Evolutionary conservation across 306 rosid genomes (phyloP), one percentile per base, ranked within the genome.

Genomic region (Lathyrus tuberosus): DNA sequence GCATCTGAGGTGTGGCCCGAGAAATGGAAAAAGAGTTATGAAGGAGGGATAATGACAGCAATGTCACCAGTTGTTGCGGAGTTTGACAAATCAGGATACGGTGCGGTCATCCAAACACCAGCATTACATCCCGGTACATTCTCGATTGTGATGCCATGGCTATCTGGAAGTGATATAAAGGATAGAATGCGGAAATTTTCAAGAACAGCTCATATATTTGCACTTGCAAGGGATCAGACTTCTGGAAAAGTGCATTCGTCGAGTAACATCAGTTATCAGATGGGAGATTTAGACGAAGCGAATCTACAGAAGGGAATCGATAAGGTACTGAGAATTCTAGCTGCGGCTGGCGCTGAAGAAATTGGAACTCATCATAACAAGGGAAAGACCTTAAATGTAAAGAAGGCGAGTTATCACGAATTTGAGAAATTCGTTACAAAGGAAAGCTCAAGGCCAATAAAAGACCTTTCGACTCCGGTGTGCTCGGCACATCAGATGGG

Each of bases 401-500:
- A 86, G 65, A 42, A 78, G 5, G 86, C 52, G 14, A 84, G 86
- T 58, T 82, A 41, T 6, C 38, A 49, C 37, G 96, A 91, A 56
- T 79, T 86, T 37, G 89, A 91, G 79, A 84, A 67, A 69, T 91
- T 91, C 56, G 91, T 91, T 66, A 77, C 77, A 37, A 89, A 86
- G 80, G 97, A 91, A 63, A 91, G 97, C 58, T 76, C 87, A 40
- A 82, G 93, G 79, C 47, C 84, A 28, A 59, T 91, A 15, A 75
- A 52, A 56, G 88, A 85, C 18, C 69, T 84, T 67, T 41, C 75
- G 4, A 77, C 87, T 0, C 87, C 90, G 4, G 30, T 91, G 38
- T 85, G 96, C 52, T 91, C 94, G 0, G 96, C 97, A 0, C 94
- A 91, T 76, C 97, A 91, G 69, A 91, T 89, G 97, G 96, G 97